Conservation (phyloP, 805 yeast genomes). For the Lipomyces yamadae region DNA sequence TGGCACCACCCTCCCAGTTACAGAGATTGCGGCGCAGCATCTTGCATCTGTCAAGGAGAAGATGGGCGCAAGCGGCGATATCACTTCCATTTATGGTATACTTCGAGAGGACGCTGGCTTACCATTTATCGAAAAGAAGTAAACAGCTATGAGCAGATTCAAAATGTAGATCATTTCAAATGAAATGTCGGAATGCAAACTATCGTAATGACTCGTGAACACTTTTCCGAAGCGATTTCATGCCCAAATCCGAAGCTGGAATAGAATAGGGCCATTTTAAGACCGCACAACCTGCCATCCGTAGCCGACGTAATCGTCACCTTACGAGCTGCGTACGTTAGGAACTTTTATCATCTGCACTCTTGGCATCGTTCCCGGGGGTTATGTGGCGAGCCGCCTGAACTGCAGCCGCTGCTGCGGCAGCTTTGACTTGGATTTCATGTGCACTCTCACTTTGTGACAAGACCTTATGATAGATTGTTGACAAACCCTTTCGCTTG, state of each 20-base stretch:
- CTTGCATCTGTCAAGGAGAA: constrained; percentile 35
- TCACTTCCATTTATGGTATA: constrained; percentile 42
- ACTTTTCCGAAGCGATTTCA: neutral
- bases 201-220: neutral
- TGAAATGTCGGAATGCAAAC: neutral
- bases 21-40: constrained; percentile 37
- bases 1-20: constrained; percentile 37
- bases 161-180: neutral
- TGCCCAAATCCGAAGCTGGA: too few species aligned
- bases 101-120: constrained; percentile 42
- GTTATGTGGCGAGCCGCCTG: neutral
- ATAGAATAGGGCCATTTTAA: neutral
- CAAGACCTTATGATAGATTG: constrained; percentile 32
- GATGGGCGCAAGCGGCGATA: constrained; percentile 39
- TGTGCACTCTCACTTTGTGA: constrained; percentile 21
- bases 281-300: neutral
- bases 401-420: constrained; percentile 34
- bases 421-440: constrained; percentile 30
- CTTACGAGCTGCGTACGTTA: neutral
- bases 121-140: constrained; percentile 40
- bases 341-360: neutral
- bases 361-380: neutral
- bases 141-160: neutral
- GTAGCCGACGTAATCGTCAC: neutral
- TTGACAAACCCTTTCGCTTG: constrained; percentile 17